Evolutionary conservation across 345 rosid genomes (phyloP).

Genomic region (Lagerstroemia speciosa): DNA sequence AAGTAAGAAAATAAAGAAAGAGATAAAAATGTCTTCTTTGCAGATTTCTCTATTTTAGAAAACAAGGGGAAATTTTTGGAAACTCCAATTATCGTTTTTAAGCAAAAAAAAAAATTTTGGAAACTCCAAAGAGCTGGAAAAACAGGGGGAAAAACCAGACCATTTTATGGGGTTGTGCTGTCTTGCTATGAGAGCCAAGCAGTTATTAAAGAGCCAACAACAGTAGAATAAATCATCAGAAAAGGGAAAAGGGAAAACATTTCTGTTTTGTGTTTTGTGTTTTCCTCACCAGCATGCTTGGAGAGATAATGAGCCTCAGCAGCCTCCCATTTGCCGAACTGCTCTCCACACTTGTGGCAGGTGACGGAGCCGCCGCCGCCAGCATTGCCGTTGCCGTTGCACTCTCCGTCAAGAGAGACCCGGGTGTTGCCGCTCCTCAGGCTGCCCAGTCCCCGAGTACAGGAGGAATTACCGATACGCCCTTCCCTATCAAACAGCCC

Average conservation of each 20-base stretch:
- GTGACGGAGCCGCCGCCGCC: slow-evolving; percentile 53
- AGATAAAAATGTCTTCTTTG: too few relatives aligned
- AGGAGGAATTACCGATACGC: slow-evolving; percentile 20
- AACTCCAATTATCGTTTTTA: too few relatives aligned
- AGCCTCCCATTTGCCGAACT: slow-evolving; percentile 81
- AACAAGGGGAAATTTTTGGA: too few relatives aligned
- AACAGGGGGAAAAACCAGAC: too few relatives aligned
- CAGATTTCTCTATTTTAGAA: too few relatives aligned
- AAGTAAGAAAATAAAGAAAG: too few relatives aligned
- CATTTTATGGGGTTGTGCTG: too few relatives aligned
- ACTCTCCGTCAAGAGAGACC: slow-evolving; percentile 51
- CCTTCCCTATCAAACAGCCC: slow-evolving; percentile 43
- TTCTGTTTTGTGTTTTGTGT: not conserved
- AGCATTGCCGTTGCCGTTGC: slow-evolving; percentile 15
- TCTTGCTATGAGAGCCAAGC: too few relatives aligned
- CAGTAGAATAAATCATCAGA: not conserved
- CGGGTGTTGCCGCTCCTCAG: slow-evolving; percentile 27
- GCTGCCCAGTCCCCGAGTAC: slow-evolving; percentile 20
- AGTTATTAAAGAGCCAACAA: too few relatives aligned
- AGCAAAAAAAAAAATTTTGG: too few relatives aligned
- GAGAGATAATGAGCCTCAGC: slow-evolving; percentile 98
- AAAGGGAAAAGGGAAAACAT: not conserved
- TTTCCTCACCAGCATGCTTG: slow-evolving; percentile 77
- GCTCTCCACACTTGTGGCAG: slow-evolving; percentile 97
- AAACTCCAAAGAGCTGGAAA: too few relatives aligned